These are phyloP conservation scores for Priceomyces fermenticarens DNA, from an alignment of 805 yeast genomes.

Conservation along the genomic window DNA sequence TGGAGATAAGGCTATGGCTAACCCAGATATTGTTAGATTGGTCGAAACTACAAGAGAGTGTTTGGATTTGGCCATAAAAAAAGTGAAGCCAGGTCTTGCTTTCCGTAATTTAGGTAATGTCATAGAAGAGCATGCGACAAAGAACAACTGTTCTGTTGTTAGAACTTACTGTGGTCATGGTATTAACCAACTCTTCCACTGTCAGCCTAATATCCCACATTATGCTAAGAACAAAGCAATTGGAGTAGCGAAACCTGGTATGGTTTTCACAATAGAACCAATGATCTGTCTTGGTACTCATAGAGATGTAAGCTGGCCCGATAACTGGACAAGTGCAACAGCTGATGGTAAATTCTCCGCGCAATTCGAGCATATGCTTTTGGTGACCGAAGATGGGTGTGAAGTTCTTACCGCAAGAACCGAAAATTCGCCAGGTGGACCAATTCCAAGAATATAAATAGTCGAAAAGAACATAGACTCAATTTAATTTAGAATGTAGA, in stretches of 20 bases:
- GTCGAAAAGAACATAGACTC: neutral
- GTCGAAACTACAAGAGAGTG: constrained; percentile 88
- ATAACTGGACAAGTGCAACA: constrained; percentile 93
- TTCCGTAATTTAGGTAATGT: constrained; percentile 83
- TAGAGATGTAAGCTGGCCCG: constrained; percentile 90
- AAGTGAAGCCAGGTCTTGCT: constrained; percentile 88
- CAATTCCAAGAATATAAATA: constrained; percentile 51
- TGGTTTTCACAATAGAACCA: constrained; percentile 96
- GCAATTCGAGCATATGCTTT: constrained; percentile 90
- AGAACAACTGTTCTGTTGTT: constrained; percentile 80
- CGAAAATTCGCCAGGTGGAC: constrained; percentile 86
- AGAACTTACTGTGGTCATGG: constrained; percentile 95
- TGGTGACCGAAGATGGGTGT: constrained; percentile 90
- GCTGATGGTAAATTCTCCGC: constrained; percentile 89
- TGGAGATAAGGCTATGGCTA: constrained; percentile 79
- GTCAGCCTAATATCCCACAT: constrained; percentile 91
- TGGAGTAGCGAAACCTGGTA: constrained; percentile 93
- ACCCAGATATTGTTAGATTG: constrained; percentile 79
- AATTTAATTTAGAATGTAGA: neutral
- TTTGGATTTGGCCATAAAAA: constrained; percentile 75
- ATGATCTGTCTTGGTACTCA: constrained; percentile 87
- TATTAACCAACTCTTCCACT: constrained; percentile 79
- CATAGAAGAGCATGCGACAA: constrained; percentile 82
- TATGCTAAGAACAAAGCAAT: constrained; percentile 90
- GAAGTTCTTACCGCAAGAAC: constrained; percentile 85